Base-by-base conservation (phyloP, 1,284 basidiomycete genomes). In the Cutaneotrichosporon mucoides region DNA sequence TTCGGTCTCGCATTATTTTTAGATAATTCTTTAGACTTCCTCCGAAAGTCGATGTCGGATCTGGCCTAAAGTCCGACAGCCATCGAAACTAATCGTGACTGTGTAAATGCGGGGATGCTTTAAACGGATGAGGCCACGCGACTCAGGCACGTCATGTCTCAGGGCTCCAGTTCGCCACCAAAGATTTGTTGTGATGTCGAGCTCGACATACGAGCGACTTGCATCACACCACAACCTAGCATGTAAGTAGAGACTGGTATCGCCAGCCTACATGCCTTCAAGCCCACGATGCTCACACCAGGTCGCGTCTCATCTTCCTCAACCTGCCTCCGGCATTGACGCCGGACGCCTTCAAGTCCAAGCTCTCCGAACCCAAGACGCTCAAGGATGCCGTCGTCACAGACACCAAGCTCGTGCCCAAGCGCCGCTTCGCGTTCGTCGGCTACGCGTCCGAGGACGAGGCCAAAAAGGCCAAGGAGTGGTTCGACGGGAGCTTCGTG, bases 251-350 rank as follows among this genome's bases (percentile, higher is more conserved):
- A 40, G 38, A 40, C 8, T 24, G 44, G 43, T 10, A 34, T 6
- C 12, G 10, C 12, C 45, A 34, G n/a, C 24, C 48, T 48, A 46
- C 48, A 24, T 9, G 44, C 16, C 44, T 5, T 16, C 43, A n/a
- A 5, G 11, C 6, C 10, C 45, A 16, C 45, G 12, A 5, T 16
- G 33, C 59, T 61, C 5, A 61, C 56, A 35, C 36, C 60, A 76
- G 72, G 90, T 95, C 94, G 12, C 89, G 95, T 50, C 84, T 99
- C 48, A 89, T 99, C 57, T 82, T 97, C 51, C 92, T 92, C 70
- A 92, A 92, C 69, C 79, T 99, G 1, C 93, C 94, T 0, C 72
- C 85, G 87, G 92, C 70, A 56, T 34, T 69, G 64, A 64, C 61
- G 59, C 61, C 81, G 79, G 56, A 82, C 80, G 42, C 83, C 82